Base-by-base conservation (phyloP, 2,329 filamentous ascomycete species). In the Diaporthe vexans region DNA sequence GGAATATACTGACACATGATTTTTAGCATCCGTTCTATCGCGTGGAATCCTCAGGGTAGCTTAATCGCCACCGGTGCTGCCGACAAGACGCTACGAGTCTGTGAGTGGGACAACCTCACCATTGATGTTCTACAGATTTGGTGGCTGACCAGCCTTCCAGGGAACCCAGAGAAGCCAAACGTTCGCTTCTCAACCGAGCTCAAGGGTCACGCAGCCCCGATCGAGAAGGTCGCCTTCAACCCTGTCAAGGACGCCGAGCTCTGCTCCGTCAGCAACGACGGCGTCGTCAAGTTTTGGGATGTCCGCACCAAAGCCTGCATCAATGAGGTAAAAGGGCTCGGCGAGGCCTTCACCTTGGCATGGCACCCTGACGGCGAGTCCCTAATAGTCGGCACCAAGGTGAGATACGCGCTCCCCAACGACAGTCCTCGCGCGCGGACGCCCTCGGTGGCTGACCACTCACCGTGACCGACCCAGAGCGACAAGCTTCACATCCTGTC, bases 31-130 rank as follows among this genome's bases (percentile, higher is more conserved):
- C 91, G 94, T 54, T 93, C 93, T 1, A 92, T 98, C 77, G 92
- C 94, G 52, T 98, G 96, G 96, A 98, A 96, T 77, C 94, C 95
- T 0, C 87, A 94, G 0, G 95, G 96, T 46, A 93, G 91, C 11
- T 87, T 97, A 75, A 91, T 98, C 75, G 96, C 96, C 0, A 97
- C 95, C 0, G 95, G 95, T 4, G 90, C 93, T 8, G 86, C 88
- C 33, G 92, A 94, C 79, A 91, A 89, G 78, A 93, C 90, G 11
- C 83, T 96, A 71, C 91, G 94, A 79, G 92, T 95, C 63, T 96
- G 94, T 91, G 81, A 80, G 89, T 87, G 5, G 13, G 37, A 24
- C 35, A 35, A 59, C 29, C 35, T 56, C 24, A 37, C 21, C n/a
- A 10, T 33, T 59, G 26, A 54, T 56, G 8, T 9, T n/a, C 40